phyloP scores from a whole-genome alignment of 768 basidiomycete species.

The Psilocybe sp. region DNA sequence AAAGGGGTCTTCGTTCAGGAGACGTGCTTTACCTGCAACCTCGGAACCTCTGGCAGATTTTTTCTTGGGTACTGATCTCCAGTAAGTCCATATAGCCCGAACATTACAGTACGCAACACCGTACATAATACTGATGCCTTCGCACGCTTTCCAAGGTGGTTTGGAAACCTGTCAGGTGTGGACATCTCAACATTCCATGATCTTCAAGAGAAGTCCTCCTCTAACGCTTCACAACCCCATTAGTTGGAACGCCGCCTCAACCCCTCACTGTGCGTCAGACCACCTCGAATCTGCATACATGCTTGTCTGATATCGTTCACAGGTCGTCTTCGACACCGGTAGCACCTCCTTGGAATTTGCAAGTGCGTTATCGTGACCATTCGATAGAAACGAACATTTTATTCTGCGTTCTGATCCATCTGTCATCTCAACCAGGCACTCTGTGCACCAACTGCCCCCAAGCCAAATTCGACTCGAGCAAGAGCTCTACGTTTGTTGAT shows the following conservation, averaged over 20 bases:
- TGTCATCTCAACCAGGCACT: conserved; percentile 33
- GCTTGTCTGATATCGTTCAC: conserved; percentile 10
- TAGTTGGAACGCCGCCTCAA: conserved; percentile 57
- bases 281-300: neutral
- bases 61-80: conserved; percentile 57
- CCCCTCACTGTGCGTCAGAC: conserved; percentile 28
- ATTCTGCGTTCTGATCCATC: neutral
- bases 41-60: conserved; percentile 49
- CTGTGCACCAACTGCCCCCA: conserved; percentile 44
- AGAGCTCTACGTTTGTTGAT: conserved; percentile 51
- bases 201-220: conserved; percentile 4
- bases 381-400: no score
- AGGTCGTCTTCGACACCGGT: conserved; percentile 61
- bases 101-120: neutral
- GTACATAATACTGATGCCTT: neutral
- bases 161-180: conserved; percentile 45
- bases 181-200: conserved; percentile 4
- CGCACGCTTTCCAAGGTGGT: conserved; percentile 37
- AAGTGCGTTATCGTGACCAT: conserved; percentile 27
- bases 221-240: conserved; percentile 1
- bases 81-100: conserved; percentile 29
- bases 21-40: conserved; percentile 34
- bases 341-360: conserved; percentile 47
- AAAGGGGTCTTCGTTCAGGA: conserved; percentile 19
- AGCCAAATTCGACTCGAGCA: conserved; percentile 42